These are phyloP conservation scores for Kwoniella shivajii DNA, from an alignment of 1,284 basidiomycete species.

Conservation along the genomic window DNA sequence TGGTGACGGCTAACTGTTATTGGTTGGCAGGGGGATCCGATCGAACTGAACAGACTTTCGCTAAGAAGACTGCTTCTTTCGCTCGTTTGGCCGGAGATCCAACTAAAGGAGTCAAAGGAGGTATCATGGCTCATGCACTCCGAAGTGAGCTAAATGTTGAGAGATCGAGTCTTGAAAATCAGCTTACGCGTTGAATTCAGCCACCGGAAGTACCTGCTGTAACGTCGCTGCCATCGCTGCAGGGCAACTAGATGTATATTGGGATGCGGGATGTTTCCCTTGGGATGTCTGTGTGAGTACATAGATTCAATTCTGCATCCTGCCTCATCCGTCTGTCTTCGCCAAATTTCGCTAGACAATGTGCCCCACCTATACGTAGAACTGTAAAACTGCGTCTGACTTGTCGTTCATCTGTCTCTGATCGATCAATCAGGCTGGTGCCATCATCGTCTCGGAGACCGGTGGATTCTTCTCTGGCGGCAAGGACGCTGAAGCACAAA, in stretches of 20 bases:
- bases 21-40: slow-evolving; percentile 75
- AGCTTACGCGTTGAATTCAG: slow-evolving; percentile 12
- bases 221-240: slow-evolving; percentile 81
- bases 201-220: slow-evolving; percentile 75
- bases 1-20: slow-evolving; percentile 19
- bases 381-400: too few relatives aligned
- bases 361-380: too few relatives aligned
- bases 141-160: slow-evolving; percentile 55
- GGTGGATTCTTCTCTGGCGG: slow-evolving; percentile 74
- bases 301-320: not conserved
- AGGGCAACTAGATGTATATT: slow-evolving; percentile 71
- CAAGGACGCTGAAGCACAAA: slow-evolving; percentile 58
- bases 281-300: slow-evolving; percentile 79
- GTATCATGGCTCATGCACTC: slow-evolving; percentile 82
- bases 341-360: too few relatives aligned
- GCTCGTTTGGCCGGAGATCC: slow-evolving; percentile 75
- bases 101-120: slow-evolving; percentile 67
- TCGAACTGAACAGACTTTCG: slow-evolving; percentile 63
- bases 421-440: slow-evolving; percentile 63
- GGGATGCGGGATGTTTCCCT: slow-evolving; percentile 62
- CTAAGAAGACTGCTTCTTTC: slow-evolving; percentile 71
- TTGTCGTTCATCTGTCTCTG: not conserved
- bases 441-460: slow-evolving; percentile 86
- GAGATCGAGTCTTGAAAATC: not conserved
- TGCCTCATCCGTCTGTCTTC: too few relatives aligned